A percentile compares a stretch with the other conserved stretches of the same genome.
Conservation (phyloP, 768 basidiomycete species). For the Mycena floridula region DNA sequence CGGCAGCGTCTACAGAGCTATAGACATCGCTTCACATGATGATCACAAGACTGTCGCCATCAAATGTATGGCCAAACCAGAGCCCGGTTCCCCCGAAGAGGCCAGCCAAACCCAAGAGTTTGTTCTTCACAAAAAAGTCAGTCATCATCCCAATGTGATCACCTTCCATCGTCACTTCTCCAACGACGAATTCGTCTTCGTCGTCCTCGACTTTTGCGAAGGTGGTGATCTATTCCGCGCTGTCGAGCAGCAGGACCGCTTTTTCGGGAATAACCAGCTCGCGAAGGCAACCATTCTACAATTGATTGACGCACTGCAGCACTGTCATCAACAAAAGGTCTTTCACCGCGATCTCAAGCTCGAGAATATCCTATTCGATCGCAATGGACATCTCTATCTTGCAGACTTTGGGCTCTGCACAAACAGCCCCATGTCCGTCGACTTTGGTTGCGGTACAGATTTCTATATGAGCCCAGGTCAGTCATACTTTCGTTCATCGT, state of each 20-base stretch:
- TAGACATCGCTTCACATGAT: conserved; percentile 38
- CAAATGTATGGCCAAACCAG: conserved; percentile 64
- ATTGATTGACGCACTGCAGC: conserved; percentile 70
- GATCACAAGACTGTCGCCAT: conserved; percentile 47
- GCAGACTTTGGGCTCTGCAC: conserved; percentile 79
- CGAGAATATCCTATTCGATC: conserved; percentile 66
- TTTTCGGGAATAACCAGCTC: conserved; percentile 50
- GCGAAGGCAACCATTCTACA: conserved; percentile 68
- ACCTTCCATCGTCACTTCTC: conserved; percentile 59
- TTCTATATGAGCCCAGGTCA: conserved; percentile 70
- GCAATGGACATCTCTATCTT: conserved; percentile 50
- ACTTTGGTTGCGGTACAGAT: conserved; percentile 54
- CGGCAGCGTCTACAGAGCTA: conserved; percentile 70
- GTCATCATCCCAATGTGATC: conserved; percentile 57
- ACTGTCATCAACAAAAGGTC: conserved; percentile 64
- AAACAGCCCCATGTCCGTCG: conserved; percentile 32
- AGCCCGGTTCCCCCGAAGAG: conserved; percentile 46
- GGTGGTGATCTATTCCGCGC: conserved; percentile 68
- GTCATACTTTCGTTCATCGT: conserved; percentile 12
- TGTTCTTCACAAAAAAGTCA: conserved; percentile 43
- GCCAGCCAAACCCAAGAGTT: conserved; percentile 68
- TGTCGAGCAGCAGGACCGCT: conserved; percentile 43
- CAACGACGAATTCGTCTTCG: conserved; percentile 57
- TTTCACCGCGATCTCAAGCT: conserved; percentile 88
- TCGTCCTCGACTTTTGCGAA: conserved; percentile 52